Conservation (phyloP, 805 yeast species). For the Lipomyces starkeyi region DNA sequence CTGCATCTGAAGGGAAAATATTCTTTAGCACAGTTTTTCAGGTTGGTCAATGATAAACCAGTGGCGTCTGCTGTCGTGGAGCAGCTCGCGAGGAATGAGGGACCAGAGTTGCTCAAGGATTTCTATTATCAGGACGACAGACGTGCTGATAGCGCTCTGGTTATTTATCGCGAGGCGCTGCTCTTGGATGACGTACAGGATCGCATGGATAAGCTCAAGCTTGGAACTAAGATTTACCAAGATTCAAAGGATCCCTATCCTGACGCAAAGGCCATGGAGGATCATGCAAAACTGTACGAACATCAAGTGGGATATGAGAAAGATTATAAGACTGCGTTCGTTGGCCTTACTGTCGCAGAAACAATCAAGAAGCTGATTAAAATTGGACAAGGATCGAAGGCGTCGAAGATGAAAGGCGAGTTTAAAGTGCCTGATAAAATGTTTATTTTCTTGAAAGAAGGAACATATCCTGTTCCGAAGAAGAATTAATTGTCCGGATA, state of each 20-base stretch:
- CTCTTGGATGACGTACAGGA: slow-evolving; percentile 31
- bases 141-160: slow-evolving; percentile 54
- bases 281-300: slow-evolving; percentile 53
- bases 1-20: slow-evolving; percentile 60
- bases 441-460: slow-evolving; percentile 33
- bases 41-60: slow-evolving; percentile 58
- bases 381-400: slow-evolving; percentile 57
- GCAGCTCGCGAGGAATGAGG: slow-evolving; percentile 45
- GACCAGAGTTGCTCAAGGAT: slow-evolving; percentile 54
- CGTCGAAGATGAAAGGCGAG: slow-evolving; percentile 56
- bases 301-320: slow-evolving; percentile 54
- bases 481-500: background rate
- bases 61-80: slow-evolving; percentile 53
- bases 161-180: slow-evolving; percentile 47
- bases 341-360: slow-evolving; percentile 54
- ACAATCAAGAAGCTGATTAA: slow-evolving; percentile 56
- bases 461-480: slow-evolving; percentile 31
- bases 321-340: slow-evolving; percentile 51
- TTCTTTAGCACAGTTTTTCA: slow-evolving; percentile 71
- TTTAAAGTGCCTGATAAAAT: slow-evolving; percentile 59
- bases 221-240: slow-evolving; percentile 45
- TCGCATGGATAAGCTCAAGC: slow-evolving; percentile 40
- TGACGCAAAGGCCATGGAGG: slow-evolving; percentile 52
- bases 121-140: slow-evolving; percentile 71
- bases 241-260: slow-evolving; percentile 47